Conservation (phyloP, 306 rosid species). For the Sophora flavescens region DNA sequence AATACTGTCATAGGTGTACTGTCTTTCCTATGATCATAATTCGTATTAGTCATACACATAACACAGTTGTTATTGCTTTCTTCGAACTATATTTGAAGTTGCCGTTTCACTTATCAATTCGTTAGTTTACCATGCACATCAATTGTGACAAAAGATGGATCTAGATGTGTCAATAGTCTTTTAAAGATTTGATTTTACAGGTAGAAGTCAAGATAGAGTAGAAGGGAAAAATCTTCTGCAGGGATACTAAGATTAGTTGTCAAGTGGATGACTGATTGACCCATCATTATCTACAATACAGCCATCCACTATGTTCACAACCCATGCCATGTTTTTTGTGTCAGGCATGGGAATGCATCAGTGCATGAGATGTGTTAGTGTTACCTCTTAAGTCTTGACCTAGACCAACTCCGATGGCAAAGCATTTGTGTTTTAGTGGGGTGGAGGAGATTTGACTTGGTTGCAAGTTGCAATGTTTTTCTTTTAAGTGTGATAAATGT, state of each 20-base stretch:
- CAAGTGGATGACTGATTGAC: conserved; percentile 28
- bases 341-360: conserved; percentile 9
- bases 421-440: conserved; percentile 13
- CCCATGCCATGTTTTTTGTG: conserved; percentile 24
- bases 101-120: conserved; percentile 6
- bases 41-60: conserved; percentile 2
- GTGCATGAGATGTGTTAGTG: conserved; percentile 25
- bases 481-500: conserved; percentile 18
- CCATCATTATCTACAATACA: conserved; percentile 2
- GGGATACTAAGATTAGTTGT: conserved; percentile 7
- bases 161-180: conserved; percentile 8
- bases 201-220: conserved; percentile 7
- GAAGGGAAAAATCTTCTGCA: conserved; percentile 11
- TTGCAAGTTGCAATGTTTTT: conserved; percentile 3
- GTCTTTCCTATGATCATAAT: conserved; percentile 13
- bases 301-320: conserved; percentile 12
- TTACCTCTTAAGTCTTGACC: conserved; percentile 22
- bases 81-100: conserved; percentile 30
- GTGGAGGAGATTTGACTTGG: conserved; percentile 28
- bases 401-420: neutral
- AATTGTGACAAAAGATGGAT: conserved; percentile 22
- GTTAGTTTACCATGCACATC: conserved; percentile 2
- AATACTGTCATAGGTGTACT: neutral
- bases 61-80: conserved; percentile 20
- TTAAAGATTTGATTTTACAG: conserved; percentile 8